Evolutionary conservation across 2,329 filamentous ascomycete species (phyloP).

Genomic region (Trichoderma hamatum): DNA sequence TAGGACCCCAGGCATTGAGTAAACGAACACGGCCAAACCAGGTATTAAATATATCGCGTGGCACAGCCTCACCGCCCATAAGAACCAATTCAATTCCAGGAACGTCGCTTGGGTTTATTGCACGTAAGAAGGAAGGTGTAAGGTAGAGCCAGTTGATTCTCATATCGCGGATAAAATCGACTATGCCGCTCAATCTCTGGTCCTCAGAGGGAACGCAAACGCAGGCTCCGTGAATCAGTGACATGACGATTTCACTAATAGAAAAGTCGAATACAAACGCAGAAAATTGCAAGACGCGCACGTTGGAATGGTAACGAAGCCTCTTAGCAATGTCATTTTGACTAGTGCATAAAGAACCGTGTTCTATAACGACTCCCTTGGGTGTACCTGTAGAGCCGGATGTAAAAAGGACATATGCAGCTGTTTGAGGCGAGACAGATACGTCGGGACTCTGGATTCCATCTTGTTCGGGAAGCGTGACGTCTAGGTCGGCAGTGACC

Average conservation of each 20-base stretch:
- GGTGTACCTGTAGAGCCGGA: conserved; percentile 16
- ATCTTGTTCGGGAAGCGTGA: background rate
- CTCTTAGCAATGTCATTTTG: conserved; percentile 3
- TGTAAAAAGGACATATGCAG: conserved; percentile 16
- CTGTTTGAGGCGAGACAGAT: background rate
- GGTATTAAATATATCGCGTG: conserved; percentile 14
- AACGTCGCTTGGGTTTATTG: conserved; percentile 9
- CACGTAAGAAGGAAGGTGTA: conserved; percentile 22
- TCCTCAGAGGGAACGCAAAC: conserved; percentile 15
- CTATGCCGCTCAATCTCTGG: conserved; percentile 23
- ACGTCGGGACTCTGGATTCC: background rate
- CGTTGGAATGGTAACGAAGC: background rate
- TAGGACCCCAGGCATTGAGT: conserved; percentile 30
- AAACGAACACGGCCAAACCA: conserved; percentile 27
- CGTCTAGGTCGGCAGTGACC: background rate
- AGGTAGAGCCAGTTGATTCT: conserved; percentile 25
- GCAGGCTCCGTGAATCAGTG: conserved; percentile 19
- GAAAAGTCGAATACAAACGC: conserved; percentile 24
- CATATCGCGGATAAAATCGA: conserved; percentile 17
- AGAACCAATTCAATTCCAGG: conserved; percentile 23
- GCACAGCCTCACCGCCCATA: conserved; percentile 27
- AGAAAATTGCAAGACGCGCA: conserved; percentile 16
- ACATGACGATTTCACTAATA: conserved; percentile 24
- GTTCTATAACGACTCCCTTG: conserved; percentile 18
- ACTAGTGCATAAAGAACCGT: conserved; percentile 12